Conservation (phyloP, 2,329 filamentous ascomycete species). For the Anthostomella pinea region DNA sequence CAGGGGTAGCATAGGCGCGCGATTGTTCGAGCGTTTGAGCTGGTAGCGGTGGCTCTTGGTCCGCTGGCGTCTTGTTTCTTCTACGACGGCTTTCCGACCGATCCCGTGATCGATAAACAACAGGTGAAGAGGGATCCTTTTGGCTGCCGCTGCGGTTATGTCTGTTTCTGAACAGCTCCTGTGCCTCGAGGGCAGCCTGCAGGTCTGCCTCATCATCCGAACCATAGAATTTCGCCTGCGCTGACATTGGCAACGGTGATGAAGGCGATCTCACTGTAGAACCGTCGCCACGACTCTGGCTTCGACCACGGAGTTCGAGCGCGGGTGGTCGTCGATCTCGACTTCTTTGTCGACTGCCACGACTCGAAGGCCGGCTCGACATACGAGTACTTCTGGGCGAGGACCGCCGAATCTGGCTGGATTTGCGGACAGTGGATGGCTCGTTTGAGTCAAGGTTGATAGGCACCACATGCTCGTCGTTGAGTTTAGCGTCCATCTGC, state of each 20-base stretch:
- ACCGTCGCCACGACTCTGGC: conserved; percentile 55
- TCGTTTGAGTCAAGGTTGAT: conserved; percentile 36
- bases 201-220: conserved; percentile 67
- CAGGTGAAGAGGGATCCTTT: conserved; percentile 31
- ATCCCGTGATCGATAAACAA: conserved; percentile 33
- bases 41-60: conserved; percentile 29
- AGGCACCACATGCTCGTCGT: conserved; percentile 20
- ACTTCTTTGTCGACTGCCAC: conserved; percentile 45
- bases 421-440: conserved; percentile 45
- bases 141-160: conserved; percentile 50
- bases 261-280: conserved; percentile 70
- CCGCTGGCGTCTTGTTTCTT: conserved; percentile 28
- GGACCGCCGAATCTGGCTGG: conserved; percentile 30
- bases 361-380: conserved; percentile 49
- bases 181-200: conserved; percentile 49
- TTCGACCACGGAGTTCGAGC: conserved; percentile 59
- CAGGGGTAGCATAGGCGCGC: conserved; percentile 33
- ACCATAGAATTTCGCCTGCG: conserved; percentile 49
- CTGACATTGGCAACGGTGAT: conserved; percentile 75
- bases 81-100: conserved; percentile 39
- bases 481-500: conserved; percentile 25
- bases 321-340: conserved; percentile 43
- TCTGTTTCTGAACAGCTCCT: conserved; percentile 55
- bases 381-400: conserved; percentile 31
- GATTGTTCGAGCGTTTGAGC: conserved; percentile 20